These are phyloP conservation scores for Beauveria sp. DNA, from an alignment of 2,329 filamentous ascomycete genomes.

Conservation along the genomic window DNA sequence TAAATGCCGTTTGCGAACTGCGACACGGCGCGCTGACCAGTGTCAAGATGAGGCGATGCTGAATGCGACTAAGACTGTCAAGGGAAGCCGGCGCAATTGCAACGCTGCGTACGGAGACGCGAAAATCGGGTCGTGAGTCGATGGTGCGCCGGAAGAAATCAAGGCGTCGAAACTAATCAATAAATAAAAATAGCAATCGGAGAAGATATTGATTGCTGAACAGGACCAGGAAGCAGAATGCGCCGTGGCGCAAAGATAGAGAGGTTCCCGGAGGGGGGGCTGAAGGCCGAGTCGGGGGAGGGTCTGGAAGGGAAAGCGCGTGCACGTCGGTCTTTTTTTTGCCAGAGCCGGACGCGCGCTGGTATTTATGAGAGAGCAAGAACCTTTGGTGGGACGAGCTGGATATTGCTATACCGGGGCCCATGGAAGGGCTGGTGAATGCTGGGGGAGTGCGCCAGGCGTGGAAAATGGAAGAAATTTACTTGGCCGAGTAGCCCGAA, in stretches of 20 bases:
- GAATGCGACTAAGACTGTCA: not conserved
- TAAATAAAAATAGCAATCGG: not conserved
- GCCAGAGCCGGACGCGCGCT: constrained; percentile 34
- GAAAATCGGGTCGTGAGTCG: not conserved
- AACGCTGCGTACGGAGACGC: not conserved
- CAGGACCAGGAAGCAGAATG: constrained; percentile 1
- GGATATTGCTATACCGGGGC: constrained; percentile 33
- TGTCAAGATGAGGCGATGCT: not conserved
- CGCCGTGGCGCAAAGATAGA: constrained; percentile 5
- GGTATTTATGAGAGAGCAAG: constrained; percentile 39
- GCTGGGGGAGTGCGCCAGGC: constrained; percentile 10
- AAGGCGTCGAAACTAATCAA: not conserved
- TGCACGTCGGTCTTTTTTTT: constrained; percentile 37
- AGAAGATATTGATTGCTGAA: not conserved
- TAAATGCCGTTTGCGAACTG: not conserved
- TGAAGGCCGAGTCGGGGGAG: constrained; percentile 18
- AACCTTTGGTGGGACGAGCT: constrained; percentile 26
- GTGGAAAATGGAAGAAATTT: constrained; percentile 23
- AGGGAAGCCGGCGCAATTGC: not conserved
- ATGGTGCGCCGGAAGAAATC: constrained; percentile 8
- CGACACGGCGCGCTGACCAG: not conserved
- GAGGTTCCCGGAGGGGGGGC: constrained; percentile 4
- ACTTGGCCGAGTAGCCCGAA: constrained; percentile 23
- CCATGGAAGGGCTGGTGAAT: constrained; percentile 19
- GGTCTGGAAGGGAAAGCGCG: constrained; percentile 37